These are phyloP conservation scores for Colletotrichum tabaci DNA, from an alignment of 2,329 filamentous ascomycete species.

Conservation along the genomic window DNA sequence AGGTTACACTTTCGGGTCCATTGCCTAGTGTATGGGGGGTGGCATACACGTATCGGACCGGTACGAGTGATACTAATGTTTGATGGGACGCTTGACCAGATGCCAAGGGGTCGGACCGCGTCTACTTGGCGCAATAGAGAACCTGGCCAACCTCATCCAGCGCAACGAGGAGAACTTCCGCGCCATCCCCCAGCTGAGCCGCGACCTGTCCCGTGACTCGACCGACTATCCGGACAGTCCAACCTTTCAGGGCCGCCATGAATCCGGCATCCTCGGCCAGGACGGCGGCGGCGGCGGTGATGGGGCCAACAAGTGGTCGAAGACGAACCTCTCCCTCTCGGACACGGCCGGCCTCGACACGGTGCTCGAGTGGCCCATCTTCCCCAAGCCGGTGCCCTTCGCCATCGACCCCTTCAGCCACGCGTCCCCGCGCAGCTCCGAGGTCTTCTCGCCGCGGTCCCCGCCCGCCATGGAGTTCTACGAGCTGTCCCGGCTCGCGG, in stretches of 20 bases:
- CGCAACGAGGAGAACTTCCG: constrained; percentile 40
- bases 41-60: not conserved
- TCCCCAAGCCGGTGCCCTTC: constrained; percentile 40
- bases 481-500: constrained; percentile 32
- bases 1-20: not conserved
- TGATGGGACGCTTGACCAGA: constrained; percentile 5
- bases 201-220: constrained; percentile 36
- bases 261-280: constrained; percentile 9
- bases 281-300: constrained; percentile 11
- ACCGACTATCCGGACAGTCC: constrained; percentile 39
- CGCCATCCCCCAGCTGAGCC: constrained; percentile 38
- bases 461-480: constrained; percentile 39
- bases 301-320: constrained; percentile 8
- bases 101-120: constrained; percentile 39
- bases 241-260: constrained; percentile 9
- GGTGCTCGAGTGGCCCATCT: constrained; percentile 39
- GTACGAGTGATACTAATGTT: constrained; percentile 28
- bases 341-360: constrained; percentile 38
- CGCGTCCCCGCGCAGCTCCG: constrained; percentile 20
- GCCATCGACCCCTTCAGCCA: constrained; percentile 34
- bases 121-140: constrained; percentile 37
- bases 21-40: no score
- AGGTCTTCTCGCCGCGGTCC: constrained; percentile 29
- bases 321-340: constrained; percentile 12
- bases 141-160: constrained; percentile 39